Evolutionary conservation across 163 green algal genomes (phyloP), one percentile per base, ranked within the genome.

Genomic region (Prototheca wickerhamii): DNA sequence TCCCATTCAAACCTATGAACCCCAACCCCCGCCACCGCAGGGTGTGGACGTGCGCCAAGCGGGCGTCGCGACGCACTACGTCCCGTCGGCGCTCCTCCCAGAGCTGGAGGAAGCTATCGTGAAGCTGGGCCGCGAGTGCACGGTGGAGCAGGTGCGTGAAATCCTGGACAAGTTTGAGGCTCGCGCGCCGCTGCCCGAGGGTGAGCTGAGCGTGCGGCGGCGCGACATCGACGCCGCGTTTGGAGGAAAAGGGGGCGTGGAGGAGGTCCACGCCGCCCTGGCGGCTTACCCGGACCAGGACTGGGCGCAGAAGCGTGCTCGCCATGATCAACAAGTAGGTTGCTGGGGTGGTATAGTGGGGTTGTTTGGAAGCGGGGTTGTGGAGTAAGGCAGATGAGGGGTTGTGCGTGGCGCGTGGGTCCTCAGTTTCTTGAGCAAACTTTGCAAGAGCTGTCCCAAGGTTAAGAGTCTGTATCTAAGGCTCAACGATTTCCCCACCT

Each of bases 1-100:
- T n/a, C n/a, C n/a, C n/a, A n/a, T n/a, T n/a, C n/a, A n/a, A n/a
- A n/a, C n/a, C n/a, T n/a, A n/a, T n/a, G n/a, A n/a, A n/a, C n/a
- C 15, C 17, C 7, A 2, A 20, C 23, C 53, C 29, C 17, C 53
- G 8, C 46, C 28, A 12, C 2, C 34, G 20, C 60, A 72, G 51
- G 84, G 82, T 5, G 66, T 76, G 10, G 73, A 89, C 58, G 73
- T 91, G 17, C 71, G 82, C 43, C 74, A 84, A 29, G 73, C 81
- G 0, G 84, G 85, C 23, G 68, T 98, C 1, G 92, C 92, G 5
- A 98, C 92, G 0, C 92, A 98, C 78, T 90, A 83, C 63, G 69
- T 98, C 5, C 78, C 81, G 25, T 90, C 79, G 0, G 55, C 65
- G 3, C 30, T 65, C 10, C 67, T 96, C 26, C 43, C 67, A 1